Evolutionary conservation across 164 flowering plant genomes (phyloP).

Genomic region (Euptelea pleiosperma): DNA sequence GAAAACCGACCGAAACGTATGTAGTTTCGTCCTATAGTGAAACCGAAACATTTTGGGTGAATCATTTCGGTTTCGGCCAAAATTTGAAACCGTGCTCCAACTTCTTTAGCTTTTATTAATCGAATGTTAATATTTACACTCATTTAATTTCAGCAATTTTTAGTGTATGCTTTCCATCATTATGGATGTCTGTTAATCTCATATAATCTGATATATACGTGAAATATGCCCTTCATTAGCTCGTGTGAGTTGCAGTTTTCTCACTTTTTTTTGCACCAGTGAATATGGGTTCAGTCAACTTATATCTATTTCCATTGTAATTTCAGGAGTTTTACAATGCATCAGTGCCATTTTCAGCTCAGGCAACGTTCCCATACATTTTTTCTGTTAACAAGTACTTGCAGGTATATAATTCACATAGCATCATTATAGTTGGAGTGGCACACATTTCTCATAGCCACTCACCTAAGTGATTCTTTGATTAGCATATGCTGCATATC

Average conservation of each 20-base stretch:
- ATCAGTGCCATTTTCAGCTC: constrained; percentile 67
- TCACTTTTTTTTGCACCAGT: neutral
- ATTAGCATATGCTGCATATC: neutral
- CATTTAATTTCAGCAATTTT: no score
- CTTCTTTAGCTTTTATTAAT: no score
- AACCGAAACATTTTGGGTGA: no score
- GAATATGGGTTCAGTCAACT: neutral
- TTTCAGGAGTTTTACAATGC: constrained; percentile 69
- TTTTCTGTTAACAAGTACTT: constrained; percentile 86
- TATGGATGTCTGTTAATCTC: neutral
- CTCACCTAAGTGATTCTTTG: neutral
- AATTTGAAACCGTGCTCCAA: no score
- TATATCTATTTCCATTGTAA: neutral
- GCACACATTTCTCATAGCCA: neutral
- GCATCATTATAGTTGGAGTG: neutral
- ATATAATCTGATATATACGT: no score
- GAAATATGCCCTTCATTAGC: no score
- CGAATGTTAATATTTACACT: no score
- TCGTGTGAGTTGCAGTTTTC: no score
- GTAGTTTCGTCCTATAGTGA: no score
- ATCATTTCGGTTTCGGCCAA: no score
- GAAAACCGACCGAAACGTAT: no score
- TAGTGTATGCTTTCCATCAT: no score
- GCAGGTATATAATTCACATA: constrained; percentile 50
- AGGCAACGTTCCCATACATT: constrained; percentile 77